phyloP scores from a whole-genome alignment of 208 protist genomes.

The Leishmania tarentolae region DNA sequence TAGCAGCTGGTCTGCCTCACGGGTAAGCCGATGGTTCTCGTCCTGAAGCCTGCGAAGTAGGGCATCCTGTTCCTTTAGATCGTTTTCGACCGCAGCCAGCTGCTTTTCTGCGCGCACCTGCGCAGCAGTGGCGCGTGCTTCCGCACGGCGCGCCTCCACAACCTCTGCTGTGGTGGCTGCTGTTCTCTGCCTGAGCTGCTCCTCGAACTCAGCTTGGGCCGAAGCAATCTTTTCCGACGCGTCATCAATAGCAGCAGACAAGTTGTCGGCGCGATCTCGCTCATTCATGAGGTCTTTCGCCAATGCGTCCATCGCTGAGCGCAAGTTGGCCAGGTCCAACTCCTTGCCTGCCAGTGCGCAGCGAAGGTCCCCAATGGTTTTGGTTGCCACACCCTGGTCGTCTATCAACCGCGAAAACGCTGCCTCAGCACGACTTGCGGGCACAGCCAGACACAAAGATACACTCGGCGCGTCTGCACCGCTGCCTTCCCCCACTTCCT shows the following conservation, averaged over 20 bases:
- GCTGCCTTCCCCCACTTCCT: neutral
- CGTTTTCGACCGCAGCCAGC: conserved; percentile 19
- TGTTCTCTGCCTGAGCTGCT: conserved; percentile 29
- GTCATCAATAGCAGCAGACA: conserved; percentile 30
- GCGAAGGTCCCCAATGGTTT: neutral
- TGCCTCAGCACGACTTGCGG: neutral
- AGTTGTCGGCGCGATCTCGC: conserved; percentile 17
- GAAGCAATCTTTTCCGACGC: conserved; percentile 26
- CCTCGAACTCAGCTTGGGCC: conserved; percentile 48
- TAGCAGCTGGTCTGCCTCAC: conserved; percentile 31
- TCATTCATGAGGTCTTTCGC: conserved; percentile 17
- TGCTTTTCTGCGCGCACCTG: conserved; percentile 39
- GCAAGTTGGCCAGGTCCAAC: neutral
- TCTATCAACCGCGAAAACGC: neutral
- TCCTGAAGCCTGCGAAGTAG: conserved; percentile 22
- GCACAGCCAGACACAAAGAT: neutral
- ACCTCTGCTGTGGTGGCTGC: conserved; percentile 39
- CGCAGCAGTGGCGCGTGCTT: conserved; percentile 43
- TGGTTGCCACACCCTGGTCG: neutral
- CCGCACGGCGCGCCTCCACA: conserved; percentile 38
- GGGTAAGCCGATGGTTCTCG: conserved; percentile 33
- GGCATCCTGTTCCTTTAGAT: conserved; percentile 25
- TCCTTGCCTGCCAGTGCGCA: conserved; percentile 2
- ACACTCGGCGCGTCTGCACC: neutral
- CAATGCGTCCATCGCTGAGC: conserved; percentile 27